Percentiles rank a stretch among this genome's conserved stretches.
Evolutionary conservation across 2,329 filamentous ascomycete species (phyloP).

Genomic region (Chaetothyriales sp.): DNA sequence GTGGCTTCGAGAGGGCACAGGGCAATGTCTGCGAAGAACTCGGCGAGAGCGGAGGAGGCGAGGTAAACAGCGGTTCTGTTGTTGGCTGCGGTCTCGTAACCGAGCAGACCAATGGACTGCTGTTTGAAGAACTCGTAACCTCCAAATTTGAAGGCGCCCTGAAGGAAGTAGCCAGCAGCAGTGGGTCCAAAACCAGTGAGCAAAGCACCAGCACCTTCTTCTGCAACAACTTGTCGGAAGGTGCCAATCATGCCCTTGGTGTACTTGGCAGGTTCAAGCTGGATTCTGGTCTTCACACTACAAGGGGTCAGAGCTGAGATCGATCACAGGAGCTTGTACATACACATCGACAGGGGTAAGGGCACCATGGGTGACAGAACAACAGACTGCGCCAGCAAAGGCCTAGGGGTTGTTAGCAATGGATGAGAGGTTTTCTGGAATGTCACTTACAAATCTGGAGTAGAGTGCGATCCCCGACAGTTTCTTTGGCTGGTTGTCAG

Average conservation of each 20-base stretch:
- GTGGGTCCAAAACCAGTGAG: conserved; percentile 76
- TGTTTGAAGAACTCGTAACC: conserved; percentile 96
- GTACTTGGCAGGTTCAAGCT: conserved; percentile 80
- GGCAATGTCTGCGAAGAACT: conserved; percentile 50
- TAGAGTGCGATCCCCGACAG: conserved; percentile 59
- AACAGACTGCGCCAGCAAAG: conserved; percentile 94
- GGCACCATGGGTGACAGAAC: conserved; percentile 90
- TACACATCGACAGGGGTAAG: conserved; percentile 99
- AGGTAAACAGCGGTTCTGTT: conserved; percentile 74
- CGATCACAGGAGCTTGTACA: conserved; percentile 31
- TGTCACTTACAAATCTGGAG: conserved; percentile 33
- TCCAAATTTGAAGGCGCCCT: conserved; percentile 86
- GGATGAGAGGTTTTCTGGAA: not conserved
- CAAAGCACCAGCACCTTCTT: conserved; percentile 73
- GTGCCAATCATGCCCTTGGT: conserved; percentile 76
- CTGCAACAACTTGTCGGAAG: conserved; percentile 70
- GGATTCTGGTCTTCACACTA: conserved; percentile 90
- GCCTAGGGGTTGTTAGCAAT: conserved; percentile 30
- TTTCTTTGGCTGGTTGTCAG: conserved; percentile 36
- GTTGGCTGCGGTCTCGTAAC: conserved; percentile 60
- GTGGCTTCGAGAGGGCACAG: conserved; percentile 87
- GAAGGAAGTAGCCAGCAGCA: conserved; percentile 81
- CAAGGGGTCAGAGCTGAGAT: conserved; percentile 21
- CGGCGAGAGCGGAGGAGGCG: conserved; percentile 44
- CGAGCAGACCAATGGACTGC: conserved; percentile 66